Conservation (phyloP, 2,329 filamentous ascomycete genomes). For the Aspergillaceae sp. region DNA sequence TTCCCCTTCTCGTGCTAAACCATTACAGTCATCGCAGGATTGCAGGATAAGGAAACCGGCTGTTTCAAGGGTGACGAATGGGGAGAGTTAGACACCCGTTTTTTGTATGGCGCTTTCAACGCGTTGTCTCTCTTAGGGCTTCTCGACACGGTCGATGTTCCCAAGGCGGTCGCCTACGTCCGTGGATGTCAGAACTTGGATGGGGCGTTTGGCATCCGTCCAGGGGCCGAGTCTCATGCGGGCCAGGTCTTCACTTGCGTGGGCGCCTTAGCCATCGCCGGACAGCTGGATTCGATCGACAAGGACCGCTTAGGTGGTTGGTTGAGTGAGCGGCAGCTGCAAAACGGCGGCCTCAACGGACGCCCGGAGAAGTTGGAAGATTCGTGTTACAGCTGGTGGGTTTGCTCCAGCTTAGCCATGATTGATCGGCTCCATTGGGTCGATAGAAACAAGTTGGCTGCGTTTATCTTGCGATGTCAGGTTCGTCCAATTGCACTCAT, state of each 20-base stretch:
- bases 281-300: slow-evolving; percentile 71
- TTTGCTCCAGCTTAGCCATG: slow-evolving; percentile 83
- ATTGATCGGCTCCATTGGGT: slow-evolving; percentile 88
- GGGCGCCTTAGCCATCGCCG: slow-evolving; percentile 74
- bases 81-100: slow-evolving; percentile 93
- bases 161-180: slow-evolving; percentile 71
- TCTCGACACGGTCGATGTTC: slow-evolving; percentile 64
- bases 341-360: slow-evolving; percentile 83
- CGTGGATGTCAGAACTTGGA: slow-evolving; percentile 84
- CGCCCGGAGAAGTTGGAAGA: slow-evolving; percentile 92
- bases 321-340: slow-evolving; percentile 86
- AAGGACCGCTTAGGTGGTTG: slow-evolving; percentile 74
- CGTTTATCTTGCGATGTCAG: slow-evolving; percentile 82
- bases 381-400: slow-evolving; percentile 99
- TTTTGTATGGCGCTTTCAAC: slow-evolving; percentile 84
- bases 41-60: slow-evolving; percentile 73
- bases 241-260: slow-evolving; percentile 95
- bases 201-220: slow-evolving; percentile 81
- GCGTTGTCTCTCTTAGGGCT: slow-evolving; percentile 75
- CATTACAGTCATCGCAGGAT: slow-evolving; percentile 59
- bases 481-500: slow-evolving; percentile 24
- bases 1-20: slow-evolving; percentile 11
- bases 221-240: slow-evolving; percentile 87
- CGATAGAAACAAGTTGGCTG: slow-evolving; percentile 66
- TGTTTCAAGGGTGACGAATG: slow-evolving; percentile 92